Percentiles rank a stretch among this genome's conserved stretches.
Evolutionary conservation across 192 early-diverging fungal species (phyloP).

Genomic region (Backusella sp.): DNA sequence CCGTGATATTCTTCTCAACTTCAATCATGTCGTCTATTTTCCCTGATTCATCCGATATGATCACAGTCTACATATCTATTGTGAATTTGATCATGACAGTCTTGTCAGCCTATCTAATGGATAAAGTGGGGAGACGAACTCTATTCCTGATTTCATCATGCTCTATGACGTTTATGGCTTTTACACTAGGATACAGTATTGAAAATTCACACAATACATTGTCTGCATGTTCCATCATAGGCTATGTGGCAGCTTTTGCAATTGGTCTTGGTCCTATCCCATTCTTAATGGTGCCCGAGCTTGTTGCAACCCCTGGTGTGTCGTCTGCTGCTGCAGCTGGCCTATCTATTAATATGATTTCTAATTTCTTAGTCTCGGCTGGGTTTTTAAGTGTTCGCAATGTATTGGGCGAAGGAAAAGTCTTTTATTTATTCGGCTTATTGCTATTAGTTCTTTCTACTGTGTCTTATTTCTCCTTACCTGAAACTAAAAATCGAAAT

Average conservation of each 20-base stretch:
- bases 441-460: constrained; percentile 32
- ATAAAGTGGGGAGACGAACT: constrained; percentile 69
- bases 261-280: constrained; percentile 83
- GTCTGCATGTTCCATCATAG: constrained; percentile 63
- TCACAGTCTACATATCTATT: constrained; percentile 79
- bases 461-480: constrained; percentile 52
- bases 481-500: constrained; percentile 69
- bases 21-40: constrained; percentile 64
- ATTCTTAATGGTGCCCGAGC: constrained; percentile 72
- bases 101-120: constrained; percentile 71
- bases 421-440: constrained; percentile 65
- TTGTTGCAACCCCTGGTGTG: constrained; percentile 66
- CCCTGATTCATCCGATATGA: constrained; percentile 60
- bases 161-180: constrained; percentile 55
- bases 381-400: constrained; percentile 58
- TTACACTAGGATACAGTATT: constrained; percentile 60
- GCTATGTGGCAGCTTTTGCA: constrained; percentile 78
- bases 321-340: constrained; percentile 64
- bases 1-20: constrained; percentile 85
- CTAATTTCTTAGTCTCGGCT: constrained; percentile 64
- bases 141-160: constrained; percentile 61
- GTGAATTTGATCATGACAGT: constrained; percentile 76
- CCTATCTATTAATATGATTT: constrained; percentile 63
- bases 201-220: constrained; percentile 26
- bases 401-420: constrained; percentile 49